Base-by-base conservation (phyloP, 352 stramenopile species). In the Pythium folliculosum region DNA sequence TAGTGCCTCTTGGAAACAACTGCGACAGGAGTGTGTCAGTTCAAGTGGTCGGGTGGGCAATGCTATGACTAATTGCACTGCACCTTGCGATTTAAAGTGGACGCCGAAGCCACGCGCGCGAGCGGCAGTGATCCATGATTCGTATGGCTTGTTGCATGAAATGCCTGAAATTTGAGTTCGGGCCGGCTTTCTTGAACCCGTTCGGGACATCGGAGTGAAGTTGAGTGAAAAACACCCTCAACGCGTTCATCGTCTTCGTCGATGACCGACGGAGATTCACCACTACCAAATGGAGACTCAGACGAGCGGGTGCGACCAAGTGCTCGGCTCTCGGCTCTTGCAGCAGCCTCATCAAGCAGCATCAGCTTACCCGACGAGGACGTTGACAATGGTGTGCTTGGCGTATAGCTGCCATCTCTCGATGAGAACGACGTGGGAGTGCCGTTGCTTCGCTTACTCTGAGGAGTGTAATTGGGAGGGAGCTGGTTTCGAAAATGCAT, bases 401-500 rank as follows among this genome's bases (percentile, higher is more conserved):
- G 67, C 0, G 60, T 54, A 13, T 48, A 62, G 0, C 55, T 17
- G 7, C 63, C 53, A 17, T 74, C 64, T 37, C 63, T 75, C 40
- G 69, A 73, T 2, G 62, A 69, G 45, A 69, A 69, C 2, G 62
- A 69, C 1, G 30, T 63, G 8, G 62, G 62, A 9, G 62, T 69
- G 0, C 57, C 60, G 6, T 52, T 57, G 38, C 60, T 69, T 23
- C 60, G 59, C 53, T 65, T 65, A 57, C 68, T 72, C 17, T 75
- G 72, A 3, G 76, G 79, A 1, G 80, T 78, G 65, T 89, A 92
- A 52, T 90, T 90, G 4, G 79, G 27, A 13, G 84, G 84, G 19
- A 92, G 60, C 10, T 84, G 77, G 47, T 92, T 92, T 43, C 84
- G 81, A 55, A 88, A 92, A 47, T 90, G 84, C 84, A 92, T 91